These are phyloP conservation scores for Vishniacozyma victoriae DNA, from an alignment of 768 basidiomycete genomes.

Conservation along the genomic window DNA sequence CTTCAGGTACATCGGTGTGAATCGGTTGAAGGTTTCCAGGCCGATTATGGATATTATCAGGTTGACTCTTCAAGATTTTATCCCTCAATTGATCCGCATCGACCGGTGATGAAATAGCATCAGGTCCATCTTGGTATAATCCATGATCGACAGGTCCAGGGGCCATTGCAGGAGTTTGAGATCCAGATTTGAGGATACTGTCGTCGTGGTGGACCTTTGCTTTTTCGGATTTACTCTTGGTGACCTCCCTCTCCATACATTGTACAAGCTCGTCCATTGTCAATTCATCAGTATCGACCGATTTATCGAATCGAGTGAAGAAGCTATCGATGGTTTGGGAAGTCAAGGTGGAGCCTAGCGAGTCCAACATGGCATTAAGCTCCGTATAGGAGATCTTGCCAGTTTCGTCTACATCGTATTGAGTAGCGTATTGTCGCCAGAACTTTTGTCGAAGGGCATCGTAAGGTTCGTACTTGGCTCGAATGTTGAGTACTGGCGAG, in stretches of 20 bases:
- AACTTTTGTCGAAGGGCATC: slow-evolving; percentile 81
- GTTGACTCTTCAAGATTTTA: slow-evolving; percentile 45
- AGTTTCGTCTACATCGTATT: slow-evolving; percentile 86
- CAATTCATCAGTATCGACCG: slow-evolving; percentile 62
- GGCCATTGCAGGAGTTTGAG: slow-evolving; percentile 48
- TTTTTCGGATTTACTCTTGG: slow-evolving; percentile 66
- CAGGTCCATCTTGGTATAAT: slow-evolving; percentile 28
- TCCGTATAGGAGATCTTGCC: slow-evolving; percentile 70
- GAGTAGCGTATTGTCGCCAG: slow-evolving; percentile 80
- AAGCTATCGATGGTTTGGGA: slow-evolving; percentile 70
- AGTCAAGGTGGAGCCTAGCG: slow-evolving; percentile 87
- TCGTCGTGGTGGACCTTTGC: slow-evolving; percentile 58
- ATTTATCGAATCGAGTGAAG: slow-evolving; percentile 66
- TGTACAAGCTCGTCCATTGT: slow-evolving; percentile 71
- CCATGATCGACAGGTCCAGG: slow-evolving; percentile 40
- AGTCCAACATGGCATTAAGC: slow-evolving; percentile 90
- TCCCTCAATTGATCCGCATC: slow-evolving; percentile 50
- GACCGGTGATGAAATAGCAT: slow-evolving; percentile 53
- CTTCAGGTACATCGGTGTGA: slow-evolving; percentile 13
- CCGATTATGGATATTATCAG: slow-evolving; percentile 8
- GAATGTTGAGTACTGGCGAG: slow-evolving; percentile 53
- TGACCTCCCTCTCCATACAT: slow-evolving; percentile 78
- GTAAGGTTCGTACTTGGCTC: slow-evolving; percentile 94
- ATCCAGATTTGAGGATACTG: slow-evolving; percentile 13
- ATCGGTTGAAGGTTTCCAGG: slow-evolving; percentile 27